Percentiles rank a stretch among this genome's conserved stretches.
These are phyloP conservation scores for Inga laurina DNA, from an alignment of 306 rosid genomes.

Conservation along the genomic window DNA sequence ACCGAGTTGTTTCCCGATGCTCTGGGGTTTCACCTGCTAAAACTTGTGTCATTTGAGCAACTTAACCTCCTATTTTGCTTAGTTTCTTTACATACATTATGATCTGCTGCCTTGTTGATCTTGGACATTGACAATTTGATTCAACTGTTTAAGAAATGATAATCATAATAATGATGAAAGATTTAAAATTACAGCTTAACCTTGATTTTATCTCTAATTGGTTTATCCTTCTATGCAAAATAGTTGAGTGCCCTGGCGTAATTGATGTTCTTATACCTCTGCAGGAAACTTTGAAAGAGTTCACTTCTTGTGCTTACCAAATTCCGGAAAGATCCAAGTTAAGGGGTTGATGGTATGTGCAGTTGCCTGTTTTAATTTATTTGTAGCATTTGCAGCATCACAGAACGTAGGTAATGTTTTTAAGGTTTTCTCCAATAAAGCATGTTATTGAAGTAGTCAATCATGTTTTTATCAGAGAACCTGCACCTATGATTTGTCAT, in stretches of 20 bases:
- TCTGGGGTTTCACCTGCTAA: background rate
- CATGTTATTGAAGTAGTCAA: background rate
- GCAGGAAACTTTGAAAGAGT: conserved; percentile 71
- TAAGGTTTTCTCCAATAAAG: background rate
- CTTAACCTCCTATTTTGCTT: conserved; percentile 4
- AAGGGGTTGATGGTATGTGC: conserved; percentile 59
- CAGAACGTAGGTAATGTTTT: background rate
- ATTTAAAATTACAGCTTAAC: conserved; percentile 14
- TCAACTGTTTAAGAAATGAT: background rate
- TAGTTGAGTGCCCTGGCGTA: background rate
- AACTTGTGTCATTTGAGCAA: conserved; percentile 7
- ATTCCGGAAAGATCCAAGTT: conserved; percentile 66
- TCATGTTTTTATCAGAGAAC: background rate
- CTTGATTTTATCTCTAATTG: background rate
- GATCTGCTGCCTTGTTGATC: background rate
- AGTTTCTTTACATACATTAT: conserved; percentile 14
- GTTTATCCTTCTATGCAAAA: background rate
- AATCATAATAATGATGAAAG: background rate
- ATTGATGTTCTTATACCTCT: conserved; percentile 26
- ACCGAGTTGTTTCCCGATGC: background rate
- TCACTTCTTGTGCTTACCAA: conserved; percentile 61
- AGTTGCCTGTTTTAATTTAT: conserved; percentile 11
- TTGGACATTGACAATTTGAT: background rate
- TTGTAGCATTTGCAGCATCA: background rate
- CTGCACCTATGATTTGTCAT: background rate